phyloP scores from a whole-genome alignment of 2,329 filamentous ascomycete genomes.

The Colletotrichum spinosum region DNA sequence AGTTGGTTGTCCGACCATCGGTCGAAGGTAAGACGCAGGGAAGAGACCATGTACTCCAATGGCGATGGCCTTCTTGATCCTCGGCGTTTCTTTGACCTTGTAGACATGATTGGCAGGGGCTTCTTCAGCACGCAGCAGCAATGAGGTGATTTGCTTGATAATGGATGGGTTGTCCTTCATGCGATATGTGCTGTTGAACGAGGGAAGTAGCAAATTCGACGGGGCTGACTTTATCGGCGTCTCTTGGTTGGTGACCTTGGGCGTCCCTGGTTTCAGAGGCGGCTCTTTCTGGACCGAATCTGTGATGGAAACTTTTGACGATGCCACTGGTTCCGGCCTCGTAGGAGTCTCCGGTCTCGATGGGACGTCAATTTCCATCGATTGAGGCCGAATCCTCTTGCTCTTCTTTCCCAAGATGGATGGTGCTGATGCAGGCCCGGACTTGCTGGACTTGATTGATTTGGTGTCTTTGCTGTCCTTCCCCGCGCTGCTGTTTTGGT shows the following conservation, averaged over 20 bases:
- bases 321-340: slow-evolving; percentile 45
- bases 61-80: slow-evolving; percentile 86
- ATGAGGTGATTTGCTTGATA: slow-evolving; percentile 71
- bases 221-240: slow-evolving; percentile 54
- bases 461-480: slow-evolving; percentile 47
- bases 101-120: slow-evolving; percentile 77
- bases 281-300: slow-evolving; percentile 38
- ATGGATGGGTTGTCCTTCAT: slow-evolving; percentile 77
- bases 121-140: slow-evolving; percentile 68
- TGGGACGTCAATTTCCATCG: slow-evolving; percentile 59
- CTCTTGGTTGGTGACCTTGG: slow-evolving; percentile 47
- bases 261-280: slow-evolving; percentile 26
- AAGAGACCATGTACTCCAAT: slow-evolving; percentile 97
- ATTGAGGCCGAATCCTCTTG: slow-evolving; percentile 60
- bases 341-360: slow-evolving; percentile 49
- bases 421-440: slow-evolving; percentile 42
- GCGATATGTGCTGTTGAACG: slow-evolving; percentile 75
- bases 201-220: slow-evolving; percentile 76
- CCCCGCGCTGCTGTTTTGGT: slow-evolving; percentile 47
- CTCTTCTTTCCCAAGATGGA: slow-evolving; percentile 50
- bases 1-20: slow-evolving; percentile 92
- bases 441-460: slow-evolving; percentile 38
- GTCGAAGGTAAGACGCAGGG: slow-evolving; percentile 86
- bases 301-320: slow-evolving; percentile 40
- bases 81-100: slow-evolving; percentile 74